Base-by-base conservation (phyloP, 805 yeast species). In the Yamadazyma ubonensis region DNA sequence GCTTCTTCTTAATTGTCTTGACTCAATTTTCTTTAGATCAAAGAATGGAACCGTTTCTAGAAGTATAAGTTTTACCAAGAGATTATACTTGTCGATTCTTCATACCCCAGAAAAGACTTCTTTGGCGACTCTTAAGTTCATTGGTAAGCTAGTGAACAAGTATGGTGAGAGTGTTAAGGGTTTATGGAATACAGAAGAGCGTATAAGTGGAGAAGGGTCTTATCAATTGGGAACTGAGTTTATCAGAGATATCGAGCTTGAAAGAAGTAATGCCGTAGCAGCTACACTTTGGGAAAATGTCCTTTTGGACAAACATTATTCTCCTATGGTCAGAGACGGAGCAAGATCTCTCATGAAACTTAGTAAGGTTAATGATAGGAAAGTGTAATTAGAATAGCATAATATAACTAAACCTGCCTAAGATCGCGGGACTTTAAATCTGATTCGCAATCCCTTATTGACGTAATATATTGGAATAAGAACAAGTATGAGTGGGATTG, bases 211-310 rank as follows among this genome's bases (percentile, higher is more conserved):
- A 43, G 98, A 96, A 34, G 74, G 75, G 6, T 40, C 52, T 17
- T 69, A 69, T 42, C 70, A 72, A 10, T 84, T 83, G 55, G 76
- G 79, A 19, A 70, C 82, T 49, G 88, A 80, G 35, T 46, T 54
- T 26, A 56, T 52, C 28, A 47, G 57, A 36, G 70, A 65, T 38
- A 66, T 69, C 6, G 81, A 77, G 33, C 78, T 86, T 8, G 86
- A 83, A 49, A 78, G 91, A 57, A 70, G 86, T 50, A 90, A 93
- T 54, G 76, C 95, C 2, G 91, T 83, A 30, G 93, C 91, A 12
- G 95, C 97, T 1, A 83, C 89, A 0, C 63, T 91, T 25, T 93
- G 96, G 96, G 99, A 93, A 55, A 78, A 81, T 38, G 81, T 81
- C 5, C 61, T 91, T 29, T 66, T 93, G 41, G 83, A 82, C 42